A percentile compares a stretch with the other conserved stretches of the same genome.
These are phyloP conservation scores for Thelephora ganbajun DNA, from an alignment of 768 basidiomycete species.

Conservation along the genomic window DNA sequence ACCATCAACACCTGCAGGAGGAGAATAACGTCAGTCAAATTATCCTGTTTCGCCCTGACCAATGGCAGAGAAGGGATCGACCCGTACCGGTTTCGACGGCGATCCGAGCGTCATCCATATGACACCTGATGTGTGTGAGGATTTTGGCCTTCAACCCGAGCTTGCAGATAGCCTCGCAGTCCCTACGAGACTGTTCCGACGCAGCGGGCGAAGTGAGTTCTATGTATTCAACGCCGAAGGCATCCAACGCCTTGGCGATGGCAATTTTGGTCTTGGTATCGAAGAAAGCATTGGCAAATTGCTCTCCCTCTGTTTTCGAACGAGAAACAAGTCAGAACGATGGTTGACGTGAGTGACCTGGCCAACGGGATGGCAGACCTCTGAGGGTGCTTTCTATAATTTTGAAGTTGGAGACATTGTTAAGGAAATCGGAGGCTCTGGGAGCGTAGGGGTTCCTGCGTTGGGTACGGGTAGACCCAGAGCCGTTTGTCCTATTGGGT, in stretches of 20 bases:
- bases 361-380: slow-evolving; percentile 36
- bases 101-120: slow-evolving; percentile 98
- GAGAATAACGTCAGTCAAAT: not conserved
- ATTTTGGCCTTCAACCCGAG: slow-evolving; percentile 94
- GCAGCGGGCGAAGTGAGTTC: slow-evolving; percentile 97
- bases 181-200: slow-evolving; percentile 82
- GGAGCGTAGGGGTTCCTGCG: slow-evolving; percentile 73
- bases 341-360: slow-evolving; percentile 1
- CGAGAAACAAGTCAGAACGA: not conserved
- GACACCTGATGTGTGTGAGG: slow-evolving; percentile 96
- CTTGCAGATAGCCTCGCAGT: slow-evolving; percentile 99
- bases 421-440: slow-evolving; percentile 84
- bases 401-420: slow-evolving; percentile 85
- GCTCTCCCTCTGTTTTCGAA: slow-evolving; percentile 77
- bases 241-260: slow-evolving; percentile 95
- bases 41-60: not conserved
- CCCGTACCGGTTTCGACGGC: slow-evolving; percentile 89
- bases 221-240: slow-evolving; percentile 99
- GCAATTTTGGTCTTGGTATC: slow-evolving; percentile 99
- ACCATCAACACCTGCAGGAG: slow-evolving; percentile 75
- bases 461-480: slow-evolving; percentile 11
- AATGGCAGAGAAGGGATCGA: not conserved
- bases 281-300: slow-evolving; percentile 99
- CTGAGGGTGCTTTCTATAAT: slow-evolving; percentile 96
- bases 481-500: not conserved